Evolutionary conservation across 108 stramenopile genomes (phyloP), one percentile per base, ranked within the genome.

Genomic region (Stephanodiscus triporus): DNA sequence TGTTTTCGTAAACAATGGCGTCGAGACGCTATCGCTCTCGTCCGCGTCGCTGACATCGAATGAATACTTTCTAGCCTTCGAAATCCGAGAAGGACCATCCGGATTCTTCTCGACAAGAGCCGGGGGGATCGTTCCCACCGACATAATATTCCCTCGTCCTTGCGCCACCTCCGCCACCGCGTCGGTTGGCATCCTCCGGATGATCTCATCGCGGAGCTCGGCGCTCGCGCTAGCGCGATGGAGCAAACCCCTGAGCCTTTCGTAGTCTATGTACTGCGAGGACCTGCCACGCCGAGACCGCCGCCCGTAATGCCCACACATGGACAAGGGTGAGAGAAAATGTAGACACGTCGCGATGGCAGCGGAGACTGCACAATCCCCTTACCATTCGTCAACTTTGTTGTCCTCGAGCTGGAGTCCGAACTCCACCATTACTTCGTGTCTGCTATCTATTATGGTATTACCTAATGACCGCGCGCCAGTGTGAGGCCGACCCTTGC

Each of bases 381-480:
- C 56, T 57, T 68, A 60, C 94, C 94, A 95, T 72, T 91, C 86
- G 26, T 83, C 74, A 17, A 92, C 90, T 58, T 88, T 91, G 72
- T 95, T 95, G 86, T 95, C 94, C 68, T 92, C 88, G 19, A 95
- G 79, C 78, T 92, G 92, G 22, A 92, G 74, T 23, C 93, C 93
- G 48, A 94, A 94, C 73, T 92, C 91, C 2, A 92, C 91, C 91
- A 92, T 92, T 43, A 9, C 70, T 66, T 47, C 32, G 32, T 34
- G 32, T 5, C 32, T 34, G 32, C n/a, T n/a, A 34, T 34, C 32
- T 34, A 2, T 5, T 34, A n/a, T 5, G 5, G 32, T 34, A 5
- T 5, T 34, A 34, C 32, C 32, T 34, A 34, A 2, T 34, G 32
- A 2, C 32, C 2, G 32, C 32, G 32, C 32, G 2, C 32, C 32